Evolutionary conservation across 441 rosid genomes (phyloP).

Genomic region (Erodium moschatum): DNA sequence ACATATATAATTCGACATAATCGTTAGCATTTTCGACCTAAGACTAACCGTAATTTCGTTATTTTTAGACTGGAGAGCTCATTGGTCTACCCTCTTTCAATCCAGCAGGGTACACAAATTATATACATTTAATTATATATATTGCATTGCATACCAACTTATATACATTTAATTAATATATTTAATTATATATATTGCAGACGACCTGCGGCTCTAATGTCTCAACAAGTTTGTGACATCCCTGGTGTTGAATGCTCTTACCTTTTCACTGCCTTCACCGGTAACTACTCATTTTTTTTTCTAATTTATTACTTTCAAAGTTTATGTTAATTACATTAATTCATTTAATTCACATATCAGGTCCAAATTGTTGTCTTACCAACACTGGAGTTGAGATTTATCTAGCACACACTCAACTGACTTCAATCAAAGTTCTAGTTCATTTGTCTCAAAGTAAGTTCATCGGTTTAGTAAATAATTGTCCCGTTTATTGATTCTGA

Average conservation of each 20-base stretch:
- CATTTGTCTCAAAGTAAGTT: no score
- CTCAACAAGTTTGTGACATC: neutral
- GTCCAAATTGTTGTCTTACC: no score
- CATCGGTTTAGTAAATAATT: no score
- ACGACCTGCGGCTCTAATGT: neutral
- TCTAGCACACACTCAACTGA: no score
- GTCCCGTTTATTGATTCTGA: no score
- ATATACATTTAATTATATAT: neutral
- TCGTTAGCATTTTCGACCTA: no score
- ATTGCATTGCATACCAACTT: neutral
- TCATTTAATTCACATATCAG: no score
- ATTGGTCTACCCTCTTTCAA: neutral
- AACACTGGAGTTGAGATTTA: no score
- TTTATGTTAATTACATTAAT: no score
- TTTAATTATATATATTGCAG: neutral
- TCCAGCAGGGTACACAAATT: neutral
- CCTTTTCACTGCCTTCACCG: neutral
- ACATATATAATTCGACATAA: no score
- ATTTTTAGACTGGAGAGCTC: neutral
- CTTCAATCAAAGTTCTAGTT: no score
- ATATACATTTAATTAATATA: neutral
- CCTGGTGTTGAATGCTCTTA: constrained; percentile 1
- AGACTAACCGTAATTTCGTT: neutral
- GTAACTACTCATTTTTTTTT: neutral
- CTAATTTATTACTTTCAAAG: no score